Base-by-base conservation (phyloP, 2,329 filamentous ascomycete species). In the Fusarium napiforme region DNA sequence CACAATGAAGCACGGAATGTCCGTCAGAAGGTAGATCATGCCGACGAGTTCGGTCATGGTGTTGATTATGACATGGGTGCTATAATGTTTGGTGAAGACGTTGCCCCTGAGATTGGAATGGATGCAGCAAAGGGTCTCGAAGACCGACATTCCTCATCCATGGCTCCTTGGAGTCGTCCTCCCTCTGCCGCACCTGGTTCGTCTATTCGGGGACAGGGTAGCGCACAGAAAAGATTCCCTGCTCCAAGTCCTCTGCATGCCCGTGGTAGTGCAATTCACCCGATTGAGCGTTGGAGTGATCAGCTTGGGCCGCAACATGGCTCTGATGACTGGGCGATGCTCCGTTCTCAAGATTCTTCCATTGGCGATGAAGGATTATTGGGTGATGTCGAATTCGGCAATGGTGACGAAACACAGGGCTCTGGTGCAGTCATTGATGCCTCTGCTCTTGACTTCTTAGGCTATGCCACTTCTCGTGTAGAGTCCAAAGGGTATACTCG, bases 51-150 rank as follows among this genome's bases (percentile, higher is more conserved):
- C 32, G 81, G 77, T 4, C 78, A 78, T 21, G 77, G 77, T 5
- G 49, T 69, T 16, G 68, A 63, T 9, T 79, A 79, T 12, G 79
- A 79, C 10, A 23, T 56, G 40, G 80, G 79, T 1, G 72, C 77
- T 7, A 52, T 80, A 14, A 77, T 81, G 4, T 74, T 83, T 11
- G 82, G 81, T n/a, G 80, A 85, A 26, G 82, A 86, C 23, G 80
- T 81, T 1, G 80, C 83, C 53, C 82, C 92, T 26, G 94, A 97
- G 80, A 81, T 93, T 30, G 93, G 91, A 26, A 90, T 93, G 81
- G 89, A 93, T 46, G 92, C 89, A 2, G 88, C 86, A 2, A 87
- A 89, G 2, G 88, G 89, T 12, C 87, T 96, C 60, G 89, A 90
- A 9, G 93, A 97, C 66, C 88, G 91, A 60, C 88, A 88, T 50